Conservation (phyloP, 2,329 filamentous ascomycete genomes). For the Fusarium chaquense region DNA sequence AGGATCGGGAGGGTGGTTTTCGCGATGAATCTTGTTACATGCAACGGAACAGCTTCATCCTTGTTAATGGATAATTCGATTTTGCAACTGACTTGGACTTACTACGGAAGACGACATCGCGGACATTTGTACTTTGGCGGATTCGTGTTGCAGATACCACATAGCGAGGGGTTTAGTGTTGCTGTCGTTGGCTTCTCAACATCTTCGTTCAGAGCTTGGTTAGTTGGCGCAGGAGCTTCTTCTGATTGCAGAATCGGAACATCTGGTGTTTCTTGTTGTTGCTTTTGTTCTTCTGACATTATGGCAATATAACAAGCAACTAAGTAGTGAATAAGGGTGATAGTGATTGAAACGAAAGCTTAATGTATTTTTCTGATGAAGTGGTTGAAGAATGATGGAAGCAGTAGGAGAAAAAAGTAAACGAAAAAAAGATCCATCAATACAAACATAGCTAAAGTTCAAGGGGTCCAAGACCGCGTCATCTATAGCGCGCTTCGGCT, state of each 20-base stretch:
- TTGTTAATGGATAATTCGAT: background rate
- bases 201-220: constrained; percentile 3
- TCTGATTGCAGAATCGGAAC: constrained; percentile 1
- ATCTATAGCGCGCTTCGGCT: constrained; percentile 22
- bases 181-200: constrained; percentile 4
- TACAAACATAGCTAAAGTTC: constrained; percentile 5
- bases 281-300: constrained; percentile 28
- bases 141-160: constrained; percentile 65
- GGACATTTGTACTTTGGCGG: constrained; percentile 73
- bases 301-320: background rate
- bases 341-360: background rate
- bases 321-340: background rate
- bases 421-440: background rate
- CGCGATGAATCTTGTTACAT: constrained; percentile 66
- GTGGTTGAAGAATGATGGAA: background rate
- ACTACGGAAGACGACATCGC: constrained; percentile 70
- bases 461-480: constrained; percentile 32
- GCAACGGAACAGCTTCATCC: constrained; percentile 67
- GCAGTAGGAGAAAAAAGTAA: constrained; percentile 2
- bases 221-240: constrained; percentile 3
- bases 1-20: constrained; percentile 60
- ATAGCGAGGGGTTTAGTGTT: constrained; percentile 49
- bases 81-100: constrained; percentile 47
- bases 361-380: background rate
- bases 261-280: constrained; percentile 15